A percentile compares a stretch with the other conserved stretches of the same genome.
These are phyloP conservation scores for Zelopaecilomyces penicillatus DNA, from an alignment of 2,329 filamentous ascomycete species.

Conservation along the genomic window DNA sequence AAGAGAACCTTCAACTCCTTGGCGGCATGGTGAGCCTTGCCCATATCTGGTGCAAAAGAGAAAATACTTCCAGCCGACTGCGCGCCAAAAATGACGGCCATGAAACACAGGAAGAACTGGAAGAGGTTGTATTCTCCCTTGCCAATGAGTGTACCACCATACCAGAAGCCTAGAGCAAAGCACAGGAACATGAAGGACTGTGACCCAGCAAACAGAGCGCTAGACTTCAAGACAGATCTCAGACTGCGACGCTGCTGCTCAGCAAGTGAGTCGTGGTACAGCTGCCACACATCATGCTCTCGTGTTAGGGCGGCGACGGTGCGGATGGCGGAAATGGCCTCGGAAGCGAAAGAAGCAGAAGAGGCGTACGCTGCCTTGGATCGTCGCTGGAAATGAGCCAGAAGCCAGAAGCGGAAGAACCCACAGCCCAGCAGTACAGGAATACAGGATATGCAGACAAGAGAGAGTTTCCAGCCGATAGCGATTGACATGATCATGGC, in stretches of 20 bases:
- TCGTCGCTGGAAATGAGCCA: conserved; percentile 69
- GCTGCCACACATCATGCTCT: conserved; percentile 67
- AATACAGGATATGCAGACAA: conserved; percentile 72
- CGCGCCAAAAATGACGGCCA: conserved; percentile 79
- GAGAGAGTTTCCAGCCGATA: conserved; percentile 79
- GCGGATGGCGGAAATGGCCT: conserved; percentile 87
- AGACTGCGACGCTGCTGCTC: conserved; percentile 60
- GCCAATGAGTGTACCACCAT: conserved; percentile 70
- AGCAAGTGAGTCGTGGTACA: conserved; percentile 62
- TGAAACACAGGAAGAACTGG: conserved; percentile 89
- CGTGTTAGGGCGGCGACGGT: conserved; percentile 87
- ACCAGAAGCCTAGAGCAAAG: conserved; percentile 88
- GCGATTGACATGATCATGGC: conserved; percentile 63
- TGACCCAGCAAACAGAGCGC: conserved; percentile 70
- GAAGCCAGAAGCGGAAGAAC: conserved; percentile 78
- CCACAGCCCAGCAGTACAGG: conserved; percentile 71
- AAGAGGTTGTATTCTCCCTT: conserved; percentile 65
- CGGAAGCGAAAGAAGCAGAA: conserved; percentile 82
- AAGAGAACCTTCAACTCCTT: conserved; percentile 74
- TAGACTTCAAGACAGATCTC: conserved; percentile 67
- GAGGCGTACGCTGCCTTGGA: conserved; percentile 72
- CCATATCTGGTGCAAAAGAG: conserved; percentile 85
- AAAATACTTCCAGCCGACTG: conserved; percentile 88
- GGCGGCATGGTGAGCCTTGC: conserved; percentile 82
- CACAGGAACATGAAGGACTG: conserved; percentile 79